Conservation (phyloP, 2,329 filamentous ascomycete species). For the Alternaria sp. region DNA sequence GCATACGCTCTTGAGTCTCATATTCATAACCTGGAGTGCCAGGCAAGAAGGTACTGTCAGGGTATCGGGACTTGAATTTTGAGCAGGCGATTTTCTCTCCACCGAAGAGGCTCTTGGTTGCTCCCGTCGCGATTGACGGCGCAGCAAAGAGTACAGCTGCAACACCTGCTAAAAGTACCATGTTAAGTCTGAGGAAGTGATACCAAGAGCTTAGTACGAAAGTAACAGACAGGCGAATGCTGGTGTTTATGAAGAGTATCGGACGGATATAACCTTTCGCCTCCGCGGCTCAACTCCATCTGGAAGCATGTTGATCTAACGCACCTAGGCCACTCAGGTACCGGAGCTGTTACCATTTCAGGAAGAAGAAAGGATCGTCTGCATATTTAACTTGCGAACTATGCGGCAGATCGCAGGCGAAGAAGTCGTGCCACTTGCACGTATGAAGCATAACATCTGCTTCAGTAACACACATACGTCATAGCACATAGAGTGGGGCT, state of each 20-base stretch:
- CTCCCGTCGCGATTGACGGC: neutral
- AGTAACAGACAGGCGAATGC: neutral
- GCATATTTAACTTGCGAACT: neutral
- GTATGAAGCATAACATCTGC: neutral
- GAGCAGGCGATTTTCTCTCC: constrained; percentile 6
- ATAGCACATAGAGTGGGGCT: neutral
- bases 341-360: neutral
- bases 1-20: constrained; percentile 6
- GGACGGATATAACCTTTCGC: neutral
- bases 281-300: neutral
- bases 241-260: neutral
- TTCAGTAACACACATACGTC: no score
- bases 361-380: neutral
- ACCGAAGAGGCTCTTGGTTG: neutral
- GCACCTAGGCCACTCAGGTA: neutral
- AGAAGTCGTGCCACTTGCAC: neutral
- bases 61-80: neutral
- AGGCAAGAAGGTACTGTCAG: constrained; percentile 1
- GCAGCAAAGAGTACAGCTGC: neutral
- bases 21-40: neutral
- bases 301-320: neutral
- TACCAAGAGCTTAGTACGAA: neutral
- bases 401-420: neutral
- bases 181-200: neutral
- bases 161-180: neutral